Conservation (phyloP, 1,284 basidiomycete genomes). For the Ganoderma sinense region DNA sequence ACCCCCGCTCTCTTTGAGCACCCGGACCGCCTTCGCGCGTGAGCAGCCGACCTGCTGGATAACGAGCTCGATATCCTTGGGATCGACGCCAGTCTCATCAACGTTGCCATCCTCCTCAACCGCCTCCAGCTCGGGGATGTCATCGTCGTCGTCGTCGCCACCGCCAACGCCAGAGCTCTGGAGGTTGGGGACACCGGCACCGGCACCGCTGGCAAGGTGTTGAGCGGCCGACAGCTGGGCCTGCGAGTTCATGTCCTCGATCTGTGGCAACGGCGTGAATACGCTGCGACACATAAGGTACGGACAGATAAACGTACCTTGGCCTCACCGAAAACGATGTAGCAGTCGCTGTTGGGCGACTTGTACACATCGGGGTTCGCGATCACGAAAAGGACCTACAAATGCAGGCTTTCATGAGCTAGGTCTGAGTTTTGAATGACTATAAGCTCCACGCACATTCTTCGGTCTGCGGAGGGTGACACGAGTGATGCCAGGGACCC, state of each 20-base stretch:
- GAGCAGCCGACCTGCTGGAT: conserved; percentile 88
- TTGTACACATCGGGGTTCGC: conserved; percentile 97
- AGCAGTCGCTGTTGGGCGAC: conserved; percentile 95
- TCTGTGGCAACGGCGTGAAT: conserved; percentile 48
- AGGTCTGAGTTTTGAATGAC: background rate
- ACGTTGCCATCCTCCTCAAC: conserved; percentile 80
- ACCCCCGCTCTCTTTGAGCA: conserved; percentile 87
- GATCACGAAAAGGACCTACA: conserved; percentile 90
- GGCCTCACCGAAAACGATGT: conserved; percentile 99
- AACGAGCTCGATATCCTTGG: conserved; percentile 96
- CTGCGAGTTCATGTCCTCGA: conserved; percentile 91
- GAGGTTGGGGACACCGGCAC: conserved; percentile 57
- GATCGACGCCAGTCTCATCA: conserved; percentile 86
- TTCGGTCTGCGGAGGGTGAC: conserved; percentile 95
- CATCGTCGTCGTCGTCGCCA: conserved; percentile 76
- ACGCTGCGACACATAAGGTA: background rate
- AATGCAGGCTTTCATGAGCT: background rate
- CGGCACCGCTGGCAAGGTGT: conserved; percentile 72
- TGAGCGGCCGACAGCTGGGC: conserved; percentile 88
- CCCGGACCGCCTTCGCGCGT: conserved; percentile 88
- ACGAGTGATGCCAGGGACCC: conserved; percentile 91
- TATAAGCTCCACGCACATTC: conserved; percentile 68
- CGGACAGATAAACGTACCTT: conserved; percentile 61
- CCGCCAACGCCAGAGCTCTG: conserved; percentile 57
- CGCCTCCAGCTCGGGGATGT: conserved; percentile 84